These are phyloP conservation scores for Sanghuangporus baumii DNA, from an alignment of 1,284 basidiomycete species.

Conservation along the genomic window DNA sequence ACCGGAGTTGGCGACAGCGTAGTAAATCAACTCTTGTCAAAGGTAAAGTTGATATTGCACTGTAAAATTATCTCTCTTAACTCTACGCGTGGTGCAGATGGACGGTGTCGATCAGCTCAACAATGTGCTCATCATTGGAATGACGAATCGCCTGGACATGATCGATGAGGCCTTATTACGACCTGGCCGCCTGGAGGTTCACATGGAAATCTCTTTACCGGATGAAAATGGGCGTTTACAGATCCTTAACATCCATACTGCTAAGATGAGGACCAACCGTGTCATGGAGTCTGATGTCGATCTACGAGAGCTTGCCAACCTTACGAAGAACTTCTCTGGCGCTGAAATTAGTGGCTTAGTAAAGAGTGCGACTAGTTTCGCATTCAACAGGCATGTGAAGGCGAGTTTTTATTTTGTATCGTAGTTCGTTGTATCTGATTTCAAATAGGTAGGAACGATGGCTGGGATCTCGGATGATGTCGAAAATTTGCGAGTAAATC, in stretches of 20 bases:
- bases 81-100: conserved; percentile 56
- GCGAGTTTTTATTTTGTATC: conserved; percentile 26
- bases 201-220: conserved; percentile 98
- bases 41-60: conserved; percentile 43
- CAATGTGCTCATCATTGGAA: conserved; percentile 99
- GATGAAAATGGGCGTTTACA: conserved; percentile 92
- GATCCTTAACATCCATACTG: conserved; percentile 94
- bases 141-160: conserved; percentile 99
- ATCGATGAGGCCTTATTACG: conserved; percentile 98
- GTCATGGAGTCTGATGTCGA: conserved; percentile 91
- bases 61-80: not conserved
- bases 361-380: conserved; percentile 97
- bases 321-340: conserved; percentile 97
- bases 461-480: conserved; percentile 96
- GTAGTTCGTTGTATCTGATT: conserved; percentile 1
- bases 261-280: conserved; percentile 88
- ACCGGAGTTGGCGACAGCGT: conserved; percentile 98
- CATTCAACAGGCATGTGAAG: conserved; percentile 97
- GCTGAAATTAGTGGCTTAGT: conserved; percentile 96
- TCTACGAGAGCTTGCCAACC: conserved; percentile 73
- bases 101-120: conserved; percentile 99
- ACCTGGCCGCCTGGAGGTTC: conserved; percentile 98
- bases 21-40: conserved; percentile 97
- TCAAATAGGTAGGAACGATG: conserved; percentile 76
- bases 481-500: conserved; percentile 87